Conservation (phyloP, 1,139 yeast species). For the Blastobotrys indianensis region DNA sequence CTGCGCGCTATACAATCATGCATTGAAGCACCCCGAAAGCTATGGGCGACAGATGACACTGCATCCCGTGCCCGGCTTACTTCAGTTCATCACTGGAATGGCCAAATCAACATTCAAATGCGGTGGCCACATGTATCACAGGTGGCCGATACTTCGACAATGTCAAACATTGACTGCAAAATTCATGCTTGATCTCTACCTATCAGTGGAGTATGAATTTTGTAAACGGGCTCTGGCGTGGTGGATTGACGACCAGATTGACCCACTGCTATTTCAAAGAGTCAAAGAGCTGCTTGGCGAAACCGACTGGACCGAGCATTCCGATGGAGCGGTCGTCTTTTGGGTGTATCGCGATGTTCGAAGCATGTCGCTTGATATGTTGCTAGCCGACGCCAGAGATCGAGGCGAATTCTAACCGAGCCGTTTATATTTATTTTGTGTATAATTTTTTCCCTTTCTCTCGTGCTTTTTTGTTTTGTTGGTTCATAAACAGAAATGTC, state of each 20-base stretch:
- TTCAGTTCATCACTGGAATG: constrained; percentile 23
- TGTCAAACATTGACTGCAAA: constrained; percentile 17
- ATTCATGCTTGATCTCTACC: constrained; percentile 17
- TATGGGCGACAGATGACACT: constrained; percentile 19
- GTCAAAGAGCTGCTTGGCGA: constrained; percentile 17
- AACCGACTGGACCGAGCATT: constrained; percentile 19
- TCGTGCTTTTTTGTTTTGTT: neutral
- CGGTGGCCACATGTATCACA: constrained; percentile 15
- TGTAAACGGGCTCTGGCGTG: constrained; percentile 21
- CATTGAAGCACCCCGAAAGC: constrained; percentile 14
- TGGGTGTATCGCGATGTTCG: constrained; percentile 23
- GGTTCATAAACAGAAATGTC: neutral
- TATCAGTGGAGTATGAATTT: constrained; percentile 18
- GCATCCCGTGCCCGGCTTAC: constrained; percentile 22
- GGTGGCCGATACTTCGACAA: constrained; percentile 20
- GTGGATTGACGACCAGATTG: constrained; percentile 16
- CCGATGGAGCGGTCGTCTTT: constrained; percentile 22
- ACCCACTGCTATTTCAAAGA: constrained; percentile 14
- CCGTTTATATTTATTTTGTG: neutral
- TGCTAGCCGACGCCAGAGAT: constrained; percentile 10
- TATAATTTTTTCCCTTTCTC: neutral
- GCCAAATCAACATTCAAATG: constrained; percentile 22
- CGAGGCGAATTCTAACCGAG: neutral
- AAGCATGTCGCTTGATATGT: constrained; percentile 19
- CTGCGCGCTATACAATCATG: constrained; percentile 17